Percentiles rank a stretch among this genome's conserved stretches.
phyloP scores from a whole-genome alignment of 2,329 filamentous ascomycete species.

The Xylaria sp. region DNA sequence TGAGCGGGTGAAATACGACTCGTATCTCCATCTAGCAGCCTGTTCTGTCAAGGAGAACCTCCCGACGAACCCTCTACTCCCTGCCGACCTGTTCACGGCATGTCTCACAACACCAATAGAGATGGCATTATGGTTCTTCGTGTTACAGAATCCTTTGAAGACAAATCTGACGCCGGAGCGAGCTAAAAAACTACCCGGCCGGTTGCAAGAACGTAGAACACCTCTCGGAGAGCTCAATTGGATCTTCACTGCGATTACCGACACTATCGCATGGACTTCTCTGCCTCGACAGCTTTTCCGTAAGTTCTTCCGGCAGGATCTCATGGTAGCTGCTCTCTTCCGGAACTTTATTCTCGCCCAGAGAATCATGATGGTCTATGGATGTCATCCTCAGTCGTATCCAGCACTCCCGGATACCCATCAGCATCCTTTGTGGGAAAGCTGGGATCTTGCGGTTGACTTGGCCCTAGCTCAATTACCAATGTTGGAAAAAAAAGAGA shows the following conservation, averaged over 20 bases:
- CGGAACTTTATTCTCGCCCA: conserved; percentile 95
- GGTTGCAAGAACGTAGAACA: conserved; percentile 90
- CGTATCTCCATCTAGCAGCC: conserved; percentile 89
- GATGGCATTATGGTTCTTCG: conserved; percentile 96
- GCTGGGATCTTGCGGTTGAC: conserved; percentile 97
- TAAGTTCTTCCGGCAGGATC: conserved; percentile 94
- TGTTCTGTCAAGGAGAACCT: conserved; percentile 91
- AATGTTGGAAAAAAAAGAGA: conserved; percentile 82
- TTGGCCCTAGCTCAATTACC: conserved; percentile 92
- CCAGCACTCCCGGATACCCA: conserved; percentile 94
- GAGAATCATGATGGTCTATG: conserved; percentile 94
- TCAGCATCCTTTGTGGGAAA: conserved; percentile 94
- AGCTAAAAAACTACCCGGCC: conserved; percentile 88
- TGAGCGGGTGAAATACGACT: conserved; percentile 75
- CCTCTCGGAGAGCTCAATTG: conserved; percentile 96
- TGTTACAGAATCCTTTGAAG: conserved; percentile 85
- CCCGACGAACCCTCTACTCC: conserved; percentile 91
- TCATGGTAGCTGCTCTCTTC: conserved; percentile 99
- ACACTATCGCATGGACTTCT: conserved; percentile 98
- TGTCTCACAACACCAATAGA: conserved; percentile 97
- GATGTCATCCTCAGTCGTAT: conserved; percentile 92
- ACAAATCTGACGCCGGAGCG: conserved; percentile 79
- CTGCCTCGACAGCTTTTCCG: conserved; percentile 90
- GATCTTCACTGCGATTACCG: conserved; percentile 99
- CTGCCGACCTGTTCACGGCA: conserved; percentile 94